Conservation (phyloP, 768 basidiomycete species). For the Baorangia bicolor region DNA sequence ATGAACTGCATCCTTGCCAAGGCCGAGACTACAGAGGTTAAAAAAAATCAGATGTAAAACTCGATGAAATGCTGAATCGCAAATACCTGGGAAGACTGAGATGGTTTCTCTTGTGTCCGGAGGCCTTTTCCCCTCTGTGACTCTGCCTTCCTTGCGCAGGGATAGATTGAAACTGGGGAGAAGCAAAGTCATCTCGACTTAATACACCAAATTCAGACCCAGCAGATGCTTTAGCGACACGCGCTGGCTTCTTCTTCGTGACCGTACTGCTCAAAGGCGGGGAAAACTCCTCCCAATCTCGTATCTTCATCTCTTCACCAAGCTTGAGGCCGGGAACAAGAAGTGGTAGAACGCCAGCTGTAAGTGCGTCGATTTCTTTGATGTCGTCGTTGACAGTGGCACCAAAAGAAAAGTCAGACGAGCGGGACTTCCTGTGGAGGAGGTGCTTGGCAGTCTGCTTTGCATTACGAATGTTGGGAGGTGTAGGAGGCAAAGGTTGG, state of each 20-base stretch:
- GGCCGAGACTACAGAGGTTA: constrained; percentile 47
- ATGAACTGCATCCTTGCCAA: constrained; percentile 58
- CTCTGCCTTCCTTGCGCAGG: constrained; percentile 43
- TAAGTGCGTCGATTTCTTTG: constrained; percentile 69
- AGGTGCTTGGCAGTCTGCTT: constrained; percentile 47
- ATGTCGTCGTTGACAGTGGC: constrained; percentile 48
- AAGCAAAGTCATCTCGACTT: constrained; percentile 45
- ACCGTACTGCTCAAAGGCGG: constrained; percentile 37
- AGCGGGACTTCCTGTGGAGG: constrained; percentile 61
- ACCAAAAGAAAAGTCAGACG: constrained; percentile 63
- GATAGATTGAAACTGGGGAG: constrained; percentile 60
- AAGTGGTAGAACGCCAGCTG: constrained; percentile 65
- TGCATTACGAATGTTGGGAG: constrained; percentile 59
- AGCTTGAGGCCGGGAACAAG: constrained; percentile 66
- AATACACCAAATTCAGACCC: constrained; percentile 31
- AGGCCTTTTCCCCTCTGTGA: constrained; percentile 42
- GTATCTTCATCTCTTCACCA: constrained; percentile 55
- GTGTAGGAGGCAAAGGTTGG: constrained; percentile 73
- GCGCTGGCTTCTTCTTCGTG: constrained; percentile 37
- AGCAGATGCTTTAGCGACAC: constrained; percentile 2
- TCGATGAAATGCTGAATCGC: not conserved
- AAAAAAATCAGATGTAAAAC: not conserved
- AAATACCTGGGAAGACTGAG: constrained; percentile 62
- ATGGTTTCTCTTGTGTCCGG: constrained; percentile 58
- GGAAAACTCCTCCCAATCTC: constrained; percentile 40